phyloP scores from a whole-genome alignment of 2,329 filamentous ascomycete species.

The Dothidotthia symphoricarpi region DNA sequence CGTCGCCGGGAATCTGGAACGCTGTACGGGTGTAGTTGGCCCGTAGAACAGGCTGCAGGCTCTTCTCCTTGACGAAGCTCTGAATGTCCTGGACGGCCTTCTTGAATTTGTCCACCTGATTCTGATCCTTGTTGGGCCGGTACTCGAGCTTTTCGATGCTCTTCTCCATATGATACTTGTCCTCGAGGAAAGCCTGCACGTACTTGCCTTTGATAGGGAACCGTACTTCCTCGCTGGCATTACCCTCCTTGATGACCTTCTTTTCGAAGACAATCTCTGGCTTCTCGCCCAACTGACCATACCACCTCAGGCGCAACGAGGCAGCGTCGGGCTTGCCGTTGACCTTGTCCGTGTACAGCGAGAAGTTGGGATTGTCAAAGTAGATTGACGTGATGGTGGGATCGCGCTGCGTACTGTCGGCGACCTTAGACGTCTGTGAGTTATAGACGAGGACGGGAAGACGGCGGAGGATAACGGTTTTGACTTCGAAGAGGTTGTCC shows the following conservation, averaged over 20 bases:
- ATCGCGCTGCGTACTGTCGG: conserved; percentile 73
- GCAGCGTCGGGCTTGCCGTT: conserved; percentile 71
- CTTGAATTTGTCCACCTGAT: conserved; percentile 68
- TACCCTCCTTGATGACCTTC: conserved; percentile 76
- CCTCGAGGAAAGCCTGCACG: conserved; percentile 79
- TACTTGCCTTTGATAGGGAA: conserved; percentile 94
- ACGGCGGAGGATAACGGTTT: conserved; percentile 88
- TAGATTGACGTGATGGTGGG: conserved; percentile 94
- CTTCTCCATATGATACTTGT: conserved; percentile 90
- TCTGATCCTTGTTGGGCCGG: conserved; percentile 65
- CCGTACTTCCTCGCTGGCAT: conserved; percentile 73
- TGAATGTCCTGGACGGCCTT: conserved; percentile 74
- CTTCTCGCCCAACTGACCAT: conserved; percentile 74
- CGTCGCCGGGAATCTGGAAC: conserved; percentile 92
- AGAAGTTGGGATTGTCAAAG: conserved; percentile 85
- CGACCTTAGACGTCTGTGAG: conserved; percentile 76
- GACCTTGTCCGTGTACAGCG: conserved; percentile 83
- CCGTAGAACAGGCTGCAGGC: conserved; percentile 79
- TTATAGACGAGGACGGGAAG: conserved; percentile 93
- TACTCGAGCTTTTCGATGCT: conserved; percentile 79
- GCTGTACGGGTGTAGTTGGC: conserved; percentile 93
- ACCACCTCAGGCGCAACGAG: conserved; percentile 87
- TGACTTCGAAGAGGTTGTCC: conserved; percentile 94
- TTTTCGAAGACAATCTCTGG: conserved; percentile 86
- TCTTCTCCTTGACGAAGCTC: conserved; percentile 71